Percentiles rank a stretch among this genome's conserved stretches.
These are phyloP conservation scores for Ophiosphaerella korrae DNA, from an alignment of 2,329 filamentous ascomycete genomes.

Conservation along the genomic window DNA sequence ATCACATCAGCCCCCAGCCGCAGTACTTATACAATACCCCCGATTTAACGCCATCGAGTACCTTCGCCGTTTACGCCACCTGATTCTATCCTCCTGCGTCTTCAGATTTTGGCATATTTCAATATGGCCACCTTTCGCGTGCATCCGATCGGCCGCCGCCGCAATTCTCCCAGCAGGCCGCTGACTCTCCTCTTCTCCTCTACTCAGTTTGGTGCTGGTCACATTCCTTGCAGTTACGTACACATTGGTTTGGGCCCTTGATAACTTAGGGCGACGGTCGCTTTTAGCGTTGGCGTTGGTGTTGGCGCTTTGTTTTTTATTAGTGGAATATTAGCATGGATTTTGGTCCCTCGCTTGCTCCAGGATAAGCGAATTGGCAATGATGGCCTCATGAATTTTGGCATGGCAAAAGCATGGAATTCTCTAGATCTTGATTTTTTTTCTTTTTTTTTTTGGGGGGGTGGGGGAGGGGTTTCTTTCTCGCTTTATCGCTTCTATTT, in stretches of 20 bases:
- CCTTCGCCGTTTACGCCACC: background rate
- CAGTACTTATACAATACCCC: slow-evolving; percentile 26
- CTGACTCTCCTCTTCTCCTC: background rate
- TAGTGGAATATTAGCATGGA: slow-evolving; percentile 1
- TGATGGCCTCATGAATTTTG: background rate
- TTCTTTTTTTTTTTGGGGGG: background rate
- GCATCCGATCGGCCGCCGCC: slow-evolving; percentile 1
- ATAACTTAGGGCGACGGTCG: slow-evolving; percentile 7
- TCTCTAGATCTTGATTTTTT: background rate
- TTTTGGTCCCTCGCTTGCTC: background rate
- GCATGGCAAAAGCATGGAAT: slow-evolving; percentile 7
- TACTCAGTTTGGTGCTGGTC: slow-evolving; percentile 17
- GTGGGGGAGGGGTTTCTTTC: too few relatives aligned
- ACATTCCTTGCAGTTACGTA: slow-evolving; percentile 12
- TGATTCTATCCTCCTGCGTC: background rate
- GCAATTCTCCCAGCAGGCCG: background rate
- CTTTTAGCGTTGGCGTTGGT: slow-evolving; percentile 23
- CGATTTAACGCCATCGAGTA: slow-evolving; percentile 12
- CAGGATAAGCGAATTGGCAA: too few relatives aligned
- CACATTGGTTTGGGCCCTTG: slow-evolving; percentile 9
- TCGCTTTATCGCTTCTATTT: background rate
- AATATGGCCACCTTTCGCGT: background rate
- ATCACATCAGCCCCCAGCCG: slow-evolving; percentile 14
- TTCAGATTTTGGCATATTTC: background rate
- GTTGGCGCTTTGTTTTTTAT: slow-evolving; percentile 7